Evolutionary conservation across 768 basidiomycete genomes (phyloP), one percentile per base, ranked within the genome.

Genomic region (Macrolepiota albuminosa): DNA sequence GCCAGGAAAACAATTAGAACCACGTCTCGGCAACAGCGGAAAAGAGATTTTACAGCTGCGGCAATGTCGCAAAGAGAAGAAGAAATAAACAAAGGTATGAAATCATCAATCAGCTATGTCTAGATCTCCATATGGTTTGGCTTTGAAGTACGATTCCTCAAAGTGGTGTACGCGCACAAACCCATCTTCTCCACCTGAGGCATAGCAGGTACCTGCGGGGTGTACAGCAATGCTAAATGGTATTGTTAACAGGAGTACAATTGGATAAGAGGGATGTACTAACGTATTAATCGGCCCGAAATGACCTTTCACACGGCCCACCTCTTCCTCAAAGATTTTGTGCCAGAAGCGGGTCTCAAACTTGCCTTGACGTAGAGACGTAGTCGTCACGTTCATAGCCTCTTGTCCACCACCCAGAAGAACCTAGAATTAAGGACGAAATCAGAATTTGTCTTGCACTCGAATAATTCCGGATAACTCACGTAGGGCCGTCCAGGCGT

Each of bases 321-420:
- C 89, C 72, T 98, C 96, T 78, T 97, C 95, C 74, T 96, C 95
- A 67, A 96, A 91, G 40, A 96, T 81, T 66, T 89, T 93, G 80
- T 99, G 96, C 94, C 95, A 98, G 78, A 99, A 98, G 42, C 95
- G 83, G 11, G 94, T 93, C 76, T 98, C 97, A 72, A 99, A 99
- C 74, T 98, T 97, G 24, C 96, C 97, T 72, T 97, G 93, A 54
- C 97, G 86, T 26, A 86, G 68, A 2, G 93, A 94, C 0, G 96
- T 98, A 8, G 94, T 98, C 14, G 97, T 98, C 54, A 98, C 97
- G 68, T 78, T 87, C 93, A 94, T 96, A 4, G 97, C 97, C 71
- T 97, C 96, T 74, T 98, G 97, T 46, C 97, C 97, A 72, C 97
- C 96, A 47, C 97, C 97, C 26, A 97, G 79, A 36, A 98, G 83